These are phyloP conservation scores for Neonectria neomacrospora DNA, from an alignment of 2,329 filamentous ascomycete genomes.

Conservation along the genomic window DNA sequence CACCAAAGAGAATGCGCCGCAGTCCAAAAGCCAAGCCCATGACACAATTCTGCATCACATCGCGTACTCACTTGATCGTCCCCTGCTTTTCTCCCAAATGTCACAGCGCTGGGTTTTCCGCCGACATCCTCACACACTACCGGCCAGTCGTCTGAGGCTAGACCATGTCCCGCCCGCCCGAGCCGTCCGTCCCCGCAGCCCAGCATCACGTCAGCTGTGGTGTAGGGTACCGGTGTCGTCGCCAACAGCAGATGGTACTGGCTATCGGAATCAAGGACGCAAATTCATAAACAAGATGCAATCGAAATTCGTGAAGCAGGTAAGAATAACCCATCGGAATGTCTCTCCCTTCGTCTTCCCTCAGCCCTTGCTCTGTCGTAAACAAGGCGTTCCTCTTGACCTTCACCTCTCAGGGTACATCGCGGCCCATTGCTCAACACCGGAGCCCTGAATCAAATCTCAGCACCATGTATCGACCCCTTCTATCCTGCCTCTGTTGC, in stretches of 20 bases:
- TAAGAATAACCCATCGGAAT: no score
- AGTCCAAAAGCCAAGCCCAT: slow-evolving; percentile 15
- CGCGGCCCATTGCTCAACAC: no score
- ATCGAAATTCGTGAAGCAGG: background rate
- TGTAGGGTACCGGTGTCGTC: background rate
- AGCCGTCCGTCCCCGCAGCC: slow-evolving; percentile 24
- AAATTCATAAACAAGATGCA: background rate
- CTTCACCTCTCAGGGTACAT: no score
- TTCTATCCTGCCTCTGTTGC: no score
- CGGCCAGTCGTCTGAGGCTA: slow-evolving; percentile 3
- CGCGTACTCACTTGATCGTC: slow-evolving; percentile 17
- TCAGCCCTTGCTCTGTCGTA: no score
- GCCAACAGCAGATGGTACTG: background rate
- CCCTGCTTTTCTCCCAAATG: background rate
- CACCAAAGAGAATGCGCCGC: slow-evolving; percentile 9
- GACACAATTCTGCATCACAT: slow-evolving; percentile 24
- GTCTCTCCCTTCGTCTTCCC: no score
- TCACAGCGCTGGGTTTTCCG: background rate
- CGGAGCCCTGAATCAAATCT: no score
- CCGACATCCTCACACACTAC: slow-evolving; percentile 21
- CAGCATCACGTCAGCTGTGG: slow-evolving; percentile 1
- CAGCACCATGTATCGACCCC: no score
- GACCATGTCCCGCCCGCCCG: slow-evolving; percentile 27
- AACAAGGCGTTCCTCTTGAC: no score
- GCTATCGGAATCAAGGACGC: background rate